Conservation (phyloP, 345 rosid species). For the Salix viminalis region DNA sequence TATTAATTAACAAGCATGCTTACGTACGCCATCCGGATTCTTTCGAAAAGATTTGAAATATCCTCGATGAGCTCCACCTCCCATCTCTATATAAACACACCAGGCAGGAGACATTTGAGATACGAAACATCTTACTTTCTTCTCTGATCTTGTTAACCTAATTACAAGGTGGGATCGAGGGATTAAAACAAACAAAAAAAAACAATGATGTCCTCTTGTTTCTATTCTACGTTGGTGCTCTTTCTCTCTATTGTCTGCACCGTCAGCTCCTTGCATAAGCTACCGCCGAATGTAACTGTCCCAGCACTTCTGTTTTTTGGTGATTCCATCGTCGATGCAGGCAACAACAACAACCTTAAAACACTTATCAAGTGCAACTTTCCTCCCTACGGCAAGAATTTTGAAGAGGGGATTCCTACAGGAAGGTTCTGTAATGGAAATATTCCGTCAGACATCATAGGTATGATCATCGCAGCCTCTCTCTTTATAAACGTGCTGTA, state of each 20-base stretch:
- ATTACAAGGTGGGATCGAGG: neutral
- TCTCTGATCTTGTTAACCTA: neutral
- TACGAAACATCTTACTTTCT: neutral
- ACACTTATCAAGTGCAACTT: conserved; percentile 49
- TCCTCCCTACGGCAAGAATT: conserved; percentile 61
- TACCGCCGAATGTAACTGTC: conserved; percentile 32
- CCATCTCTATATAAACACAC: neutral
- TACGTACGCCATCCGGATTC: neutral
- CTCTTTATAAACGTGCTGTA: neutral
- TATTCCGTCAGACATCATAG: conserved; percentile 49
- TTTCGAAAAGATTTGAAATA: neutral
- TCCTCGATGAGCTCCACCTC: neutral
- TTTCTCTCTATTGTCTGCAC: neutral
- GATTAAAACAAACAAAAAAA: neutral
- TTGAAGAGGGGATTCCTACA: conserved; percentile 29
- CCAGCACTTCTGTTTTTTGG: conserved; percentile 55
- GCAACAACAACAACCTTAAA: conserved; percentile 49
- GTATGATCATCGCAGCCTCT: conserved; percentile 17
- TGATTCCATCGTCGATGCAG: conserved; percentile 61
- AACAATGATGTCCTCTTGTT: neutral
- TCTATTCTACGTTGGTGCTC: neutral
- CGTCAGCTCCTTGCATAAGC: conserved; percentile 11
- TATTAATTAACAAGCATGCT: too few species aligned
- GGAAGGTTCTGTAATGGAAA: conserved; percentile 69
- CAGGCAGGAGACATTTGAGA: neutral